These are phyloP conservation scores for Didymella sp. DNA, from an alignment of 2,329 filamentous ascomycete genomes.

Conservation along the genomic window DNA sequence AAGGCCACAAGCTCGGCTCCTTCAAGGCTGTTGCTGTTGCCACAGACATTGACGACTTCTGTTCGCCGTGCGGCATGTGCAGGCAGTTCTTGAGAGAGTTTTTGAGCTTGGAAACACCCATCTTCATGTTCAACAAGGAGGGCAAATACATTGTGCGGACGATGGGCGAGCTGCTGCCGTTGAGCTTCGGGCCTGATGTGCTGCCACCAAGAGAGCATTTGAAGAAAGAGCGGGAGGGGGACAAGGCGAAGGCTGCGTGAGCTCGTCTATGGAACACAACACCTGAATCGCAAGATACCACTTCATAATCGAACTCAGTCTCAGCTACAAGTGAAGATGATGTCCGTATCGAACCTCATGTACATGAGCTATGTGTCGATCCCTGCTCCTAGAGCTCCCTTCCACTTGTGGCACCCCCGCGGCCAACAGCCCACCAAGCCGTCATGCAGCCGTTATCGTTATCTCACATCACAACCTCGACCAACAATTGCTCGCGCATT, in stretches of 20 bases:
- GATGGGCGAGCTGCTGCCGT: constrained; percentile 66
- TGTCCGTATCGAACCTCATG: not conserved
- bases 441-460: constrained; percentile 19
- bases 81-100: constrained; percentile 73
- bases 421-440: constrained; percentile 7
- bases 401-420: constrained; percentile 10
- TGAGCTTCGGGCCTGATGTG: constrained; percentile 62
- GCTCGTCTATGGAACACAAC: not conserved
- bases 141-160: constrained; percentile 74
- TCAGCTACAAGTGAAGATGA: not conserved
- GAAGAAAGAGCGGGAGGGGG: constrained; percentile 37
- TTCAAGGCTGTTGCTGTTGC: constrained; percentile 80
- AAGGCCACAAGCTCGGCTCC: constrained; percentile 55
- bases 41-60: constrained; percentile 69
- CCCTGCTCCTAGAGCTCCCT: not conserved
- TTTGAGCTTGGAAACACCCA: constrained; percentile 63
- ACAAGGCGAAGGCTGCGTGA: constrained; percentile 31
- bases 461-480: constrained; percentile 12
- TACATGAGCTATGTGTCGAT: not conserved
- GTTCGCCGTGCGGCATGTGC: constrained; percentile 89
- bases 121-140: constrained; percentile 92
- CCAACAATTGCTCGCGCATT: constrained; percentile 16
- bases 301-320: not conserved
- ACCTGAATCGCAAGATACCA: not conserved
- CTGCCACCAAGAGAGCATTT: constrained; percentile 48